phyloP scores from a whole-genome alignment of 371 early-diverging fungal genomes.

The Mortierella sp. region DNA sequence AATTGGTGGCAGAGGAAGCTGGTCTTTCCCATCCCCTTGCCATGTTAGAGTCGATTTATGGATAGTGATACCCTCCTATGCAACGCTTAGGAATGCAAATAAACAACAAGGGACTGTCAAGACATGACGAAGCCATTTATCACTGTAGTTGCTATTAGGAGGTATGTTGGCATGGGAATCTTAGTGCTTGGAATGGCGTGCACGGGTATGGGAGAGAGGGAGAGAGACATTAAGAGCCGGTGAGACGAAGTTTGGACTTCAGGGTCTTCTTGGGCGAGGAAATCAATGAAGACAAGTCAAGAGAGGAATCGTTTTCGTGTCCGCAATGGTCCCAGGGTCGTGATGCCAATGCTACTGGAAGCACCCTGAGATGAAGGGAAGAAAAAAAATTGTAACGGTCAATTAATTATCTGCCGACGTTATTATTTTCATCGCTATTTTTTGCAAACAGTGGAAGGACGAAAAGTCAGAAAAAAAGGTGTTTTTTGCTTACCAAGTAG shows the following conservation, averaged over 20 bases:
- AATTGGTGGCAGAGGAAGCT: neutral
- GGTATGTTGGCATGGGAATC: too few relatives aligned
- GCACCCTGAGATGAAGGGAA: constrained; percentile 25
- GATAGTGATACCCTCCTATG: too few relatives aligned
- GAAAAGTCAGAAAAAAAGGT: neutral
- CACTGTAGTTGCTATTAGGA: neutral
- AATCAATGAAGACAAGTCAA: neutral
- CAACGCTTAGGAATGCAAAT: too few relatives aligned
- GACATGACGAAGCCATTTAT: too few relatives aligned
- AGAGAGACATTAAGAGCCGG: neutral
- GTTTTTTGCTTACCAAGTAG: constrained; percentile 46
- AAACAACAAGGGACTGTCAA: too few relatives aligned
- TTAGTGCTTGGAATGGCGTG: neutral
- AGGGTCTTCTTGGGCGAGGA: constrained; percentile 12
- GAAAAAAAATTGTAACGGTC: neutral
- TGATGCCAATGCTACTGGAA: constrained; percentile 56
- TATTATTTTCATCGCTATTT: neutral
- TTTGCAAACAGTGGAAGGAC: neutral
- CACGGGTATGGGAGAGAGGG: neutral
- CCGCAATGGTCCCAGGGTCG: constrained; percentile 52
- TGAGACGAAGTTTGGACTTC: constrained; percentile 24
- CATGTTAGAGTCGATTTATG: too few relatives aligned
- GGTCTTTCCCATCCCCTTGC: neutral
- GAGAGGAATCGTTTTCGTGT: constrained; percentile 8
- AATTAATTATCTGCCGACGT: neutral